phyloP scores from a whole-genome alignment of 164 flowering plant species.

The Dillenia suffruticosa region DNA sequence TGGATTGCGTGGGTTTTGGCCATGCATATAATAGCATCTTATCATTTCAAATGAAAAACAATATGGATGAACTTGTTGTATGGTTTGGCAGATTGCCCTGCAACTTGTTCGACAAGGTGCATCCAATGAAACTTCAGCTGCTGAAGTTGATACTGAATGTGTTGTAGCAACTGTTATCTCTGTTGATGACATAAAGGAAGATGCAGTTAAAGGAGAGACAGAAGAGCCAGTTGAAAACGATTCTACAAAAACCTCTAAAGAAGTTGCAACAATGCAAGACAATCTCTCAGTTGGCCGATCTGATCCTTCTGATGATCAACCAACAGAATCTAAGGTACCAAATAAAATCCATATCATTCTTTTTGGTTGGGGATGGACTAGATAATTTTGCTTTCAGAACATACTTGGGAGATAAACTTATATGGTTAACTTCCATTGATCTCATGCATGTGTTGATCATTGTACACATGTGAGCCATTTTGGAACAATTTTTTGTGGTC shows the following conservation, averaged over 20 bases:
- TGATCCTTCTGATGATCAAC: slow-evolving; percentile 17
- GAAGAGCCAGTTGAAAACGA: slow-evolving; percentile 13
- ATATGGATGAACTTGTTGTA: background rate
- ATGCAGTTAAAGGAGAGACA: slow-evolving; percentile 10
- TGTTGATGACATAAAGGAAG: slow-evolving; percentile 19
- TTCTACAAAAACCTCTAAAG: slow-evolving; percentile 14
- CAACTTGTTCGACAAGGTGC: slow-evolving; percentile 72
- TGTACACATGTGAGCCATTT: too few species aligned
- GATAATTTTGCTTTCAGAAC: too few species aligned
- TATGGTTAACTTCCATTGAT: too few species aligned
- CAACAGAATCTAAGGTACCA: slow-evolving; percentile 38
- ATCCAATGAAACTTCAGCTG: slow-evolving; percentile 27
- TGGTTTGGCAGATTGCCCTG: slow-evolving; percentile 68
- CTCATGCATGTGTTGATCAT: too few species aligned
- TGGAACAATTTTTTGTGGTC: too few species aligned
- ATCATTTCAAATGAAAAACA: too few species aligned
- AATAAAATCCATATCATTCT: background rate
- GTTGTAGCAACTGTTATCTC: slow-evolving; percentile 17
- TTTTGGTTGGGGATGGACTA: too few species aligned
- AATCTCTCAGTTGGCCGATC: slow-evolving; percentile 17
- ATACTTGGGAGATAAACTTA: too few species aligned
- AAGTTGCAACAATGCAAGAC: slow-evolving; percentile 11
- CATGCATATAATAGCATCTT: too few species aligned
- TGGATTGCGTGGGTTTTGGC: too few species aligned
- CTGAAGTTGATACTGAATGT: slow-evolving; percentile 16